Evolutionary conservation across 2,329 filamentous ascomycete genomes (phyloP), one percentile per base, ranked within the genome.

Genomic region (Claviceps arundinis): DNA sequence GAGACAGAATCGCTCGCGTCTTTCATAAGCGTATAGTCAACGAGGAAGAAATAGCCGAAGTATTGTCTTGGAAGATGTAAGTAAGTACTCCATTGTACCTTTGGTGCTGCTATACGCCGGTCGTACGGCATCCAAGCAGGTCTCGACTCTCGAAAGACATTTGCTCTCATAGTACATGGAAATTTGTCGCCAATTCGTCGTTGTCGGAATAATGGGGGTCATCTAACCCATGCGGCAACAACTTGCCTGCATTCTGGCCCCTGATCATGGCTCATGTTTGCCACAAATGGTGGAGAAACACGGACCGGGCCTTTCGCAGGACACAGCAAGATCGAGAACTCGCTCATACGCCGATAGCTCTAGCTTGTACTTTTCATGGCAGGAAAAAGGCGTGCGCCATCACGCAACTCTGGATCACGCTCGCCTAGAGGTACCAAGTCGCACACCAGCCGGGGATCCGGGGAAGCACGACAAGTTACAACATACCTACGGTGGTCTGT

Each of bases 241-340:
- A 50, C 50, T 48, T 34, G 30, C 30, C 30, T 34, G 38, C 53
- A 45, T 48, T 22, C 37, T 37, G 17, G 43, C 44, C 50, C 30
- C 47, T 42, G 37, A 45, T 42, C 53, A 41, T 47, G 30, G 48
- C 26, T 46, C 48, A 50, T 53, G 54, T 55, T 55, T 55, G 54
- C 48, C 41, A 50, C 40, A 48, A 53, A 51, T 50, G 53, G 30
- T 53, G 48, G 47, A 45, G 45, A 42, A 52, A 43, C 47, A 53
- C 53, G 53, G 53, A 52, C 51, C 53, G 54, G 48, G 46, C 51
- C 51, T 55, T 50, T 48, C 34, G 50, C 48, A 52, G 53, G 47
- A 53, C 50, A 55, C 53, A 26, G 37, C 43, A 52, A 41, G 47
- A 50, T 50, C 43, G 9, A 11, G 9, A 45, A 49, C 47, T 52